A percentile compares a stretch with the other conserved stretches of the same genome.
Conservation (phyloP, 2,329 filamentous ascomycete species). For the Talaromyces sp. region DNA sequence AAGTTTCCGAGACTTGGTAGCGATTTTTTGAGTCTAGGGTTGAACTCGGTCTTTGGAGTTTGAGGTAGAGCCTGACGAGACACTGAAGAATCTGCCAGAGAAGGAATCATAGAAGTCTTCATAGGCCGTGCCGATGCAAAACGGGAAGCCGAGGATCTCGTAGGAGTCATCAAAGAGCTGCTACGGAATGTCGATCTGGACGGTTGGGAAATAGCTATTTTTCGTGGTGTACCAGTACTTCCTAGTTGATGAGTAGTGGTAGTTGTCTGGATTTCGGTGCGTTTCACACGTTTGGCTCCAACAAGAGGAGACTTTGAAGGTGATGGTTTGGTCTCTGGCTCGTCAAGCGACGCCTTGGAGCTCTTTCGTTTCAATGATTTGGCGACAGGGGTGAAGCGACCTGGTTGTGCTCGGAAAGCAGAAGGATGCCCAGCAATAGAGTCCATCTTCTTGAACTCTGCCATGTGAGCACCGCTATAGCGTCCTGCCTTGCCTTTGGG, state of each 20-base stretch:
- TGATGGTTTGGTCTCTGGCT: conserved; percentile 50
- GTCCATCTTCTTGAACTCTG: conserved; percentile 95
- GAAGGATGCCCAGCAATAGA: conserved; percentile 87
- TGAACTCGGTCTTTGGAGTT: conserved; percentile 48
- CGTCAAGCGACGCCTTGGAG: conserved; percentile 65
- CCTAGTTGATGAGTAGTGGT: conserved; percentile 54
- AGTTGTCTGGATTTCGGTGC: conserved; percentile 64
- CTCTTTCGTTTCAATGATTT: conserved; percentile 51
- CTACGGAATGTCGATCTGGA: conserved; percentile 40
- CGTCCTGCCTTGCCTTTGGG: conserved; percentile 74
- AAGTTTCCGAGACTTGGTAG: conserved; percentile 54
- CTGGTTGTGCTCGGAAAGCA: conserved; percentile 56
- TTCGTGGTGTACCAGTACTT: conserved; percentile 22
- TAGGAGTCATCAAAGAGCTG: conserved; percentile 69
- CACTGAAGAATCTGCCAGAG: conserved; percentile 51
- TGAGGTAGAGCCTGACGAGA: conserved; percentile 49
- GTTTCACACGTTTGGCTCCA: conserved; percentile 68
- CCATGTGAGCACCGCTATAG: conserved; percentile 81
- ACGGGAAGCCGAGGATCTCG: conserved; percentile 68
- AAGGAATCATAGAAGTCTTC: conserved; percentile 54
- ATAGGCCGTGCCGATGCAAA: conserved; percentile 55
- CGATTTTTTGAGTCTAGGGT: conserved; percentile 41
- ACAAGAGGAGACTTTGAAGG: conserved; percentile 33
- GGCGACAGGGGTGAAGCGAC: conserved; percentile 39
- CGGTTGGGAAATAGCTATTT: conserved; percentile 24